These are phyloP conservation scores for Fusarium sororula DNA, from an alignment of 2,329 filamentous ascomycete genomes.

Conservation along the genomic window DNA sequence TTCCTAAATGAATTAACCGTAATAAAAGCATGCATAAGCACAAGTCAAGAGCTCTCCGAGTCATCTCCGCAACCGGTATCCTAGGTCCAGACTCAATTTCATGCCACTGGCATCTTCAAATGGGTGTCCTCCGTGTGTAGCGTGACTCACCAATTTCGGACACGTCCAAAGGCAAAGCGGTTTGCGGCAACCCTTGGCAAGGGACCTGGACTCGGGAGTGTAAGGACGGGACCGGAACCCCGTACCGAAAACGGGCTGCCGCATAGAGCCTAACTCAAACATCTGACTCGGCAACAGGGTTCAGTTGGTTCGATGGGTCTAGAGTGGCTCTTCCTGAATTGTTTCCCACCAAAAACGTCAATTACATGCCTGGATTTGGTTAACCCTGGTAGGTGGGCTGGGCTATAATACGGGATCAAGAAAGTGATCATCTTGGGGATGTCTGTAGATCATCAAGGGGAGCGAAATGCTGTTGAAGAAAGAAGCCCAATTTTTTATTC, in stretches of 20 bases:
- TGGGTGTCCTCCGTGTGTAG: constrained; percentile 7
- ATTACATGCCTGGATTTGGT: constrained; percentile 37
- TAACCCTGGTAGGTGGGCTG: constrained; percentile 12
- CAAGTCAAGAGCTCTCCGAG: constrained; percentile 13
- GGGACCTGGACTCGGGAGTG: constrained; percentile 18
- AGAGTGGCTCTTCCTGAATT: constrained; percentile 30
- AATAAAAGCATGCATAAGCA: constrained; percentile 1
- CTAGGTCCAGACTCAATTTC: constrained; percentile 11
- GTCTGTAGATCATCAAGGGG: background rate
- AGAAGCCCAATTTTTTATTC: background rate
- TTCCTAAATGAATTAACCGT: constrained; percentile 9
- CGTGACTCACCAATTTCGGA: constrained; percentile 28
- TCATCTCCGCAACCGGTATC: constrained; percentile 24
- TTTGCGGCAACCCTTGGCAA: constrained; percentile 18
- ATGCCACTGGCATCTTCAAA: background rate
- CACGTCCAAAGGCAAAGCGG: constrained; percentile 15
- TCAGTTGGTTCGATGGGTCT: constrained; percentile 35
- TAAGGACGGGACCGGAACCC: constrained; percentile 22
- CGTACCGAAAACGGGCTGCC: constrained; percentile 30
- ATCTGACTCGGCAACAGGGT: constrained; percentile 43
- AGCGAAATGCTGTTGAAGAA: background rate
- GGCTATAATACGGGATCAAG: constrained; percentile 3
- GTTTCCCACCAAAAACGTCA: constrained; percentile 32
- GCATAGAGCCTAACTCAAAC: constrained; percentile 32
- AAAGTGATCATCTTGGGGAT: background rate